A percentile compares a stretch with the other conserved stretches of the same genome.
Evolutionary conservation across 495 filamentous ascomycete species (phyloP).

Genomic region (Penicillium steckii): DNA sequence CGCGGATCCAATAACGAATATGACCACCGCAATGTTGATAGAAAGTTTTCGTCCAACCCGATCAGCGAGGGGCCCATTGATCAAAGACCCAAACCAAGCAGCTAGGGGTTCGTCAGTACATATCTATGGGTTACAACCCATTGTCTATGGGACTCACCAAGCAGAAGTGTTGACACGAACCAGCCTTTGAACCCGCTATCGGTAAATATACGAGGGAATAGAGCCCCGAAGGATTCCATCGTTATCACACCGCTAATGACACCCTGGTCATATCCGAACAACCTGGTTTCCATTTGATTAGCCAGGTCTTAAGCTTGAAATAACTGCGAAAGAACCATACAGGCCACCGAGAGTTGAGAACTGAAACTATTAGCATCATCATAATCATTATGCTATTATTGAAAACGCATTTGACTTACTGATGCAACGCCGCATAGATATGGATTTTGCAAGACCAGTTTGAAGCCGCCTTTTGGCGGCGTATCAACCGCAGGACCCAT

Average conservation of each 20-base stretch:
- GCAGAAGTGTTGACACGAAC: conserved; percentile 76
- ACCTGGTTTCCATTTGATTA: neutral
- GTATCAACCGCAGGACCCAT: conserved; percentile 21
- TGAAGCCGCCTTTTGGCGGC: conserved; percentile 28
- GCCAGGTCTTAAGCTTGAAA: neutral
- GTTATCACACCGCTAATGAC: conserved; percentile 41
- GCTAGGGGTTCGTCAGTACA: conserved; percentile 42
- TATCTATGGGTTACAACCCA: neutral
- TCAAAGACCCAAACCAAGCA: conserved; percentile 75
- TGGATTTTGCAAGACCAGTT: conserved; percentile 36
- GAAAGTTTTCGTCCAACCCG: conserved; percentile 70
- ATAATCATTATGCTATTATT: neutral
- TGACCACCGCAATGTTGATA: conserved; percentile 65
- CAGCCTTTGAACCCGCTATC: conserved; percentile 71
- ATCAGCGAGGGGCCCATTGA: conserved; percentile 75
- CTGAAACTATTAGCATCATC: conserved; percentile 14
- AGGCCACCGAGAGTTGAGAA: conserved; percentile 61
- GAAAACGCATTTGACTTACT: conserved; percentile 21
- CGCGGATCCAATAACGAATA: conserved; percentile 77
- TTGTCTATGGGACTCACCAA: conserved; percentile 44
- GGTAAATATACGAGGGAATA: conserved; percentile 63
- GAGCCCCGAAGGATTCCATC: conserved; percentile 41
- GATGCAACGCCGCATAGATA: conserved; percentile 43
- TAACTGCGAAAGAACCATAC: neutral
- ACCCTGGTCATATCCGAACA: conserved; percentile 43